A percentile compares a stretch with the other conserved stretches of the same genome.
Conservation (phyloP, 306 rosid genomes). For the Malus fusca region DNA sequence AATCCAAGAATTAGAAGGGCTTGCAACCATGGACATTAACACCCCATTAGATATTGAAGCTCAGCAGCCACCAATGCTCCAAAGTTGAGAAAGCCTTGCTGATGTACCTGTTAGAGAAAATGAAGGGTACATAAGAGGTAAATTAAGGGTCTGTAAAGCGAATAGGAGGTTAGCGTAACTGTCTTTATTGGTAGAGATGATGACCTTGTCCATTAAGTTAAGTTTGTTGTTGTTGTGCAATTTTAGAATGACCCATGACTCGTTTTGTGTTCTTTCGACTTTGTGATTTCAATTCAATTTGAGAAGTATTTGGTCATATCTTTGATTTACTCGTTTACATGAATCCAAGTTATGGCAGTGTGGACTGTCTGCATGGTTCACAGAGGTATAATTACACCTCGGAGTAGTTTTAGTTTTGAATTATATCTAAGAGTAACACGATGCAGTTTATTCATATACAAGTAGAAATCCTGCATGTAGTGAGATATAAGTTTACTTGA, state of each 20-base stretch:
- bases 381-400: background rate
- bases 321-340: background rate
- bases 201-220: constrained; percentile 36
- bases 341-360: background rate
- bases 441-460: background rate
- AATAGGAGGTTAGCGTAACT: constrained; percentile 59
- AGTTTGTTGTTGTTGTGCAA: constrained; percentile 40
- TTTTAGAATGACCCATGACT: constrained; percentile 13
- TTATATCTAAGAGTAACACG: background rate
- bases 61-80: constrained; percentile 22
- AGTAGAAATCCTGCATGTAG: background rate
- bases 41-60: constrained; percentile 47
- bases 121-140: constrained; percentile 35
- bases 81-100: constrained; percentile 22
- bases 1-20: constrained; percentile 61
- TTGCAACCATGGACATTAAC: constrained; percentile 49
- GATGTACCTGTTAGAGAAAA: constrained; percentile 28
- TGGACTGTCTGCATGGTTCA: background rate
- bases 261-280: background rate
- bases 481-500: background rate
- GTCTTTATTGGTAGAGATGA: constrained; percentile 37
- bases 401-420: background rate
- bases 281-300: constrained; percentile 13
- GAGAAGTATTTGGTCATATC: constrained; percentile 15
- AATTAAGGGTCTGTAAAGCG: constrained; percentile 44